Conservation (phyloP, 108 stramenopile genomes). For the Skeletonema marinoi region DNA sequence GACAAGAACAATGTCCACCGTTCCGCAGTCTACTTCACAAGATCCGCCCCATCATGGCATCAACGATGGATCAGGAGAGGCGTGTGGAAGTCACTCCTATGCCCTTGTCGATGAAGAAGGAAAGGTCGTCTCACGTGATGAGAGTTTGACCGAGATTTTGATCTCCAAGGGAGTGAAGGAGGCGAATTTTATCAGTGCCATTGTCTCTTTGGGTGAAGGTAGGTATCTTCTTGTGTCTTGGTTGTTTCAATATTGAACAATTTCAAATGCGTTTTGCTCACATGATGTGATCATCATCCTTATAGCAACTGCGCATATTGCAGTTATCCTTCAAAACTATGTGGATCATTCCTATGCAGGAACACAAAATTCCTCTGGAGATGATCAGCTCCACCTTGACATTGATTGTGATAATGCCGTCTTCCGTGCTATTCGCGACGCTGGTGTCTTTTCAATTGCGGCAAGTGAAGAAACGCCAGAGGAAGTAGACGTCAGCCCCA, state of each 20-base stretch:
- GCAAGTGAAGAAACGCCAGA: slow-evolving; percentile 74
- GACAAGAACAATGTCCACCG: background rate
- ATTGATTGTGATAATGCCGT: slow-evolving; percentile 75
- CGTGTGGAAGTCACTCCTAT: slow-evolving; percentile 17
- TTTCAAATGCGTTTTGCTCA: background rate
- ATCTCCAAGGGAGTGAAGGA: slow-evolving; percentile 35
- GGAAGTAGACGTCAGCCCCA: slow-evolving; percentile 50
- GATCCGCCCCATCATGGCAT: slow-evolving; percentile 42
- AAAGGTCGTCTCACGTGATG: slow-evolving; percentile 31
- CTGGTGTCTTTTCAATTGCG: slow-evolving; percentile 53
- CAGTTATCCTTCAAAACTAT: slow-evolving; percentile 54
- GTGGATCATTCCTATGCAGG: slow-evolving; percentile 71
- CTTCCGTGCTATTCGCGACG: slow-evolving; percentile 52
- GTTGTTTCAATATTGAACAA: background rate
- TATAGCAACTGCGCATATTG: slow-evolving; percentile 54
- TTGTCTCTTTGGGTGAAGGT: slow-evolving; percentile 54
- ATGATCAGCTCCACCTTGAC: slow-evolving; percentile 85
- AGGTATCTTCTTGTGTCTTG: background rate
- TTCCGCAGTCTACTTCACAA: slow-evolving; percentile 2
- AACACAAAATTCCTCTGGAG: slow-evolving; percentile 78
- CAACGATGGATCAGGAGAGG: slow-evolving; percentile 34
- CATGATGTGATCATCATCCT: background rate
- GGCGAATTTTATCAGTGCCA: slow-evolving; percentile 34
- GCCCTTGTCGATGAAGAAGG: slow-evolving; percentile 24
- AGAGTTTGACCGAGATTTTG: slow-evolving; percentile 38